Evolutionary conservation across 2,329 filamentous ascomycete species (phyloP).

Genomic region (Lachnellula suecica): DNA sequence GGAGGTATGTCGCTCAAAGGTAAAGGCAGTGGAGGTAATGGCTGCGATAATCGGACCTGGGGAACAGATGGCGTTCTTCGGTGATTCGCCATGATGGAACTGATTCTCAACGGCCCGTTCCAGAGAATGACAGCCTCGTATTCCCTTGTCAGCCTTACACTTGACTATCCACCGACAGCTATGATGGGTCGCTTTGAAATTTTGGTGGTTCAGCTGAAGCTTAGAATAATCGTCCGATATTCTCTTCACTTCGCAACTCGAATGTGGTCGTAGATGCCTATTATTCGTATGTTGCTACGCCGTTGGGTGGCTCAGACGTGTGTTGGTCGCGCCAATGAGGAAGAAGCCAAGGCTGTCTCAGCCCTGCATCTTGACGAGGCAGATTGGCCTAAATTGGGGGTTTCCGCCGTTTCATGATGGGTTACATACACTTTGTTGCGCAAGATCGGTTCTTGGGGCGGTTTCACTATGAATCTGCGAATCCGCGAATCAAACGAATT

Average conservation of each 20-base stretch:
- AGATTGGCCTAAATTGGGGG: not conserved
- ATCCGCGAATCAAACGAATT: no score
- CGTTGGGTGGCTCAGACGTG: slow-evolving; percentile 10
- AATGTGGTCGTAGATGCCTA: slow-evolving; percentile 8
- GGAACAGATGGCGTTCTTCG: slow-evolving; percentile 18
- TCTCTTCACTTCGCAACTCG: not conserved
- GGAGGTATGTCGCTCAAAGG: slow-evolving; percentile 8
- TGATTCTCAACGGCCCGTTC: not conserved
- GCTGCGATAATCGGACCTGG: slow-evolving; percentile 20
- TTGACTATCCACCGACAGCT: not conserved
- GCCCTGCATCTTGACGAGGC: not conserved
- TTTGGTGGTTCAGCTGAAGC: not conserved
- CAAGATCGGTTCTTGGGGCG: no score
- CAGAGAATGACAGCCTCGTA: slow-evolving; percentile 4
- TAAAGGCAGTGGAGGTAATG: slow-evolving; percentile 24
- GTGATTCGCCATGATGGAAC: slow-evolving; percentile 19
- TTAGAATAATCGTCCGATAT: not conserved
- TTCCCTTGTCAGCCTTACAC: slow-evolving; percentile 5
- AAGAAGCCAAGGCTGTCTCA: not conserved
- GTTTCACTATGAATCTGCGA: no score
- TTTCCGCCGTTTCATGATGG: slow-evolving; percentile 1
- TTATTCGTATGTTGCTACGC: slow-evolving; percentile 10
- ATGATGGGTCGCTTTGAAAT: not conserved
- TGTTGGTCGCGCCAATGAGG: not conserved
- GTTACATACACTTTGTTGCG: slow-evolving; percentile 6